Evolutionary conservation across 176 grass and related monocot genomes (phyloP).

Genomic region (Eragrostis nindensis): DNA sequence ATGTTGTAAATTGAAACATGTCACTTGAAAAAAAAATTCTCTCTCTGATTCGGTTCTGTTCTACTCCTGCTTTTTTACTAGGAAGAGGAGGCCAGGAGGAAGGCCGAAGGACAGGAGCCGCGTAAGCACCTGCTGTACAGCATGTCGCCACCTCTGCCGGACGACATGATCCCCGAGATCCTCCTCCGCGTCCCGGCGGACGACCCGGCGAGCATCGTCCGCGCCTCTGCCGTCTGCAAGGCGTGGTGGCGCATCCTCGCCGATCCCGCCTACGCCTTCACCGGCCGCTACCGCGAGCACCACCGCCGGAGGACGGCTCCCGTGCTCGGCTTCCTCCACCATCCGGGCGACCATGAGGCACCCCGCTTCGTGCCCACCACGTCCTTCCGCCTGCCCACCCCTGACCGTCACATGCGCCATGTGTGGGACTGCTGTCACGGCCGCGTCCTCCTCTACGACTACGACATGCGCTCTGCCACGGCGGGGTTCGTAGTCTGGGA

Average conservation of each 20-base stretch:
- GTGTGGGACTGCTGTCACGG: constrained; percentile 1
- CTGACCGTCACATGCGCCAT: not conserved
- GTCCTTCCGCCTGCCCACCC: not conserved
- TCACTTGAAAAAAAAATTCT: no score
- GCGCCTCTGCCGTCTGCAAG: not conserved
- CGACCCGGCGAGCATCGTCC: not conserved
- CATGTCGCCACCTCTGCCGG: not conserved
- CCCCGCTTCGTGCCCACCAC: constrained; percentile 12
- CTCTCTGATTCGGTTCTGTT: no score
- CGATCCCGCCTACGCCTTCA: not conserved
- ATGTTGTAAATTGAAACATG: no score
- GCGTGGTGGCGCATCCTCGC: not conserved
- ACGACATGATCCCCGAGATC: not conserved
- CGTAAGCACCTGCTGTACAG: no score
- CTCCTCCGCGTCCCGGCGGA: not conserved
- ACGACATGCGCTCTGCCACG: not conserved
- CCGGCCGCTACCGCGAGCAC: not conserved
- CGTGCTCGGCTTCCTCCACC: constrained; percentile 22
- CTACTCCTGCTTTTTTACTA: no score
- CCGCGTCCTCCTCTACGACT: constrained; percentile 10
- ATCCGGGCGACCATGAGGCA: not conserved
- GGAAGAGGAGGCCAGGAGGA: no score
- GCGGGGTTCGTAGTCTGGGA: not conserved
- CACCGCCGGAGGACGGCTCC: not conserved
- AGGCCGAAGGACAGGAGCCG: no score